These are phyloP conservation scores for Bretziella fagacearum DNA, from an alignment of 2,329 filamentous ascomycete genomes.

Conservation along the genomic window DNA sequence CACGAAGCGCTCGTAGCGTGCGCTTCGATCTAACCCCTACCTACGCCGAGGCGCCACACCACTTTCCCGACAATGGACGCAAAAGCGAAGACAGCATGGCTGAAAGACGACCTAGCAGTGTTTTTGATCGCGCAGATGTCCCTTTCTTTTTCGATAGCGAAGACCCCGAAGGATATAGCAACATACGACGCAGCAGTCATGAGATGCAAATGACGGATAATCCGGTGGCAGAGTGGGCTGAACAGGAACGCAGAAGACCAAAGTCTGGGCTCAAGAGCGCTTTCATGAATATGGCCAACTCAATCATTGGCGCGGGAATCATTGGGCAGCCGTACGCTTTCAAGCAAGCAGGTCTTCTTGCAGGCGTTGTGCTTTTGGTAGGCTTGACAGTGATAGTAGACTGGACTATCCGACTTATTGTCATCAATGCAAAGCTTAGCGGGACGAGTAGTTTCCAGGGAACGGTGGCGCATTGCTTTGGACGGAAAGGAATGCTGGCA, in stretches of 20 bases:
- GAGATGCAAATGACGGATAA: conserved; percentile 15
- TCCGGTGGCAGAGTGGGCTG: conserved; percentile 25
- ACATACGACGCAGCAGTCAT: conserved; percentile 7
- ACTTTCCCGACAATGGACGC: conserved; percentile 10
- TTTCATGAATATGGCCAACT: conserved; percentile 99
- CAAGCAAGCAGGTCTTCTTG: conserved; percentile 70
- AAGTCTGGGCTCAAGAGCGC: conserved; percentile 74
- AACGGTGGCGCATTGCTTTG: conserved; percentile 92
- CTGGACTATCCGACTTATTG: conserved; percentile 95
- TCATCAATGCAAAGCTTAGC: conserved; percentile 92
- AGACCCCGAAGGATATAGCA: conserved; percentile 2
- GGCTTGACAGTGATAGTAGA: conserved; percentile 70
- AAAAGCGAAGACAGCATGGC: conserved; percentile 13
- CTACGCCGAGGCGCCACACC: conserved; percentile 23
- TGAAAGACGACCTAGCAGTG: conserved; percentile 12
- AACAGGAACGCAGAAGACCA: conserved; percentile 45
- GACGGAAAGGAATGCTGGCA: conserved; percentile 68
- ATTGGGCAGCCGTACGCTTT: conserved; percentile 92
- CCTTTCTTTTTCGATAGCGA: conserved; percentile 14
- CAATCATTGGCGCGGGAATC: conserved; percentile 69
- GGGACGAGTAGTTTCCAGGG: conserved; percentile 89
- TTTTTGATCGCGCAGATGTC: conserved; percentile 11
- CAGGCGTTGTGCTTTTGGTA: conserved; percentile 63
- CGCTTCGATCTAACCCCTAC: conserved; percentile 48
- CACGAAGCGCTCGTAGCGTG: conserved; percentile 54